Conservation (phyloP, 768 basidiomycete species). For the Mycena metata region DNA sequence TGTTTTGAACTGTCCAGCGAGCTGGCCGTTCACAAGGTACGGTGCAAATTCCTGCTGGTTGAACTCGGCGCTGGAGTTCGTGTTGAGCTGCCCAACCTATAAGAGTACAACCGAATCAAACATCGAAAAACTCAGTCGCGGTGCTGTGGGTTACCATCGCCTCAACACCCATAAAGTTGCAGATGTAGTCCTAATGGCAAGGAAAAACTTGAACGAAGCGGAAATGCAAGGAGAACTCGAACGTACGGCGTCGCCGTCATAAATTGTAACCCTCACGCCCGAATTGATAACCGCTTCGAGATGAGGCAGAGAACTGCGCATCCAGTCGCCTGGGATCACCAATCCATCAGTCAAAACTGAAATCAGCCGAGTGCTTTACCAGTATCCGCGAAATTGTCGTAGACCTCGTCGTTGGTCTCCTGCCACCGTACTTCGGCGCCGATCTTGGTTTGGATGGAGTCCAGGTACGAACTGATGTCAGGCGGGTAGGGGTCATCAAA, state of each 20-base stretch:
- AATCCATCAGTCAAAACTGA: not conserved
- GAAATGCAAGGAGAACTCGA: not conserved
- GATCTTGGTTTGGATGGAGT: constrained; percentile 51
- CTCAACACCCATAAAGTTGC: constrained; percentile 59
- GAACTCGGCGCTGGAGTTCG: constrained; percentile 48
- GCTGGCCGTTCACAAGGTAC: constrained; percentile 54
- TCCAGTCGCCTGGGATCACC: constrained; percentile 65
- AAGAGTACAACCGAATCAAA: not conserved
- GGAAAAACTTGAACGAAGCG: constrained; percentile 2
- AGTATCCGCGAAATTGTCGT: constrained; percentile 59
- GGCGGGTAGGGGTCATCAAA: constrained; percentile 66
- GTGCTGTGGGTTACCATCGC: constrained; percentile 50
- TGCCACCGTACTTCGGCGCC: constrained; percentile 61
- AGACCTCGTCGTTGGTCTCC: constrained; percentile 57
- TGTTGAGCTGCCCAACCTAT: constrained; percentile 44
- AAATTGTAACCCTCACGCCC: constrained; percentile 56
- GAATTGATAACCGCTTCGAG: constrained; percentile 58
- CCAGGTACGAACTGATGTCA: constrained; percentile 49
- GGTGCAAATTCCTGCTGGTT: constrained; percentile 49
- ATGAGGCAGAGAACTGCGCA: constrained; percentile 56
- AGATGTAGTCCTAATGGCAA: constrained; percentile 49
- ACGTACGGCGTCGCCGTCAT: constrained; percentile 55
- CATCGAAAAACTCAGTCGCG: not conserved
- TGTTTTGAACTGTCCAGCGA: constrained; percentile 58
- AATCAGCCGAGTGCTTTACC: constrained; percentile 42